Conservation (phyloP, 2,329 filamentous ascomycete species). For the Paecilomyces dactylethromorphus region DNA sequence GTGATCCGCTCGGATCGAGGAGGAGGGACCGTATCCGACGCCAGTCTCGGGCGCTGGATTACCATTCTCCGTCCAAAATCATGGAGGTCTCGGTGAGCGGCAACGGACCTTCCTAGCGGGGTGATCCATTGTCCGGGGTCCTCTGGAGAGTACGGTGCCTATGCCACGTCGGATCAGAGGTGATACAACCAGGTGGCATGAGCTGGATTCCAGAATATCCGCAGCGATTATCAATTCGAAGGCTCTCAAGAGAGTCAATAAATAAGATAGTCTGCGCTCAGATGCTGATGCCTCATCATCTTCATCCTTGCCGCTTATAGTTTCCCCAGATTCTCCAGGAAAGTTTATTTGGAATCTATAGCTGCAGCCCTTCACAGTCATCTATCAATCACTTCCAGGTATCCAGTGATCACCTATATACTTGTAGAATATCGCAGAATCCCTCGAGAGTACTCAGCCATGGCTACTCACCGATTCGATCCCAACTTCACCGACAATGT, state of each 20-base stretch:
- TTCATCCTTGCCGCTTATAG: neutral
- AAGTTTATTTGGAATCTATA: neutral
- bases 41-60: neutral
- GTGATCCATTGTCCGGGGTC: neutral
- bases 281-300: neutral
- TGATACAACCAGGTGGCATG: neutral
- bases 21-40: neutral
- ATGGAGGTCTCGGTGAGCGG: neutral
- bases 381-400: neutral
- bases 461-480: slow-evolving; percentile 32
- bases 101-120: neutral
- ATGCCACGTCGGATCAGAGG: neutral
- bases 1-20: neutral
- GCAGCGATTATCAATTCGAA: neutral
- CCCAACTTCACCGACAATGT: slow-evolving; percentile 60
- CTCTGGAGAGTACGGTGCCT: neutral
- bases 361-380: neutral
- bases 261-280: neutral
- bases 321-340: neutral
- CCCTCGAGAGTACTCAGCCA: slow-evolving; percentile 3
- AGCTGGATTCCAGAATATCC: neutral
- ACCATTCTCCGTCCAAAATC: neutral
- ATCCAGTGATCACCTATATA: neutral
- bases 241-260: neutral
- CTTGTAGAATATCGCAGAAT: neutral